Base-by-base conservation (phyloP, 2,329 filamentous ascomycete genomes). In the Fusarium sp. region DNA sequence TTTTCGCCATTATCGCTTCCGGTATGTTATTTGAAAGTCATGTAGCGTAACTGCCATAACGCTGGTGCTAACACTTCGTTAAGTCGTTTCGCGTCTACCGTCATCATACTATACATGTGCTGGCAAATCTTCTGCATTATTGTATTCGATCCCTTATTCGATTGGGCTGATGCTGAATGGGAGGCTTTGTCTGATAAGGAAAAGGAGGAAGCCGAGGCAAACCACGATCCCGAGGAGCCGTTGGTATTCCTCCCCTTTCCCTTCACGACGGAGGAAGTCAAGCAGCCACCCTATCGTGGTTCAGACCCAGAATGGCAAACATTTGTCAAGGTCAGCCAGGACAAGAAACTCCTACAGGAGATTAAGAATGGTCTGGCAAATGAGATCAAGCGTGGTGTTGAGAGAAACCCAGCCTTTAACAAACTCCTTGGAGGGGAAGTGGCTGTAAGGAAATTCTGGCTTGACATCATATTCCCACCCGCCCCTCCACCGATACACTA, bases 261-360 rank as follows among this genome's bases (percentile, higher is more conserved):
- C 6, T 88, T 88, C 45, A 88, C 87, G 4, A 87, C 83, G 1
- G 83, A 82, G 52, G 70, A 81, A 61, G 78, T 88, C 20, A 79
- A 82, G 18, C 82, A 84, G 30, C 75, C 78, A 30, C 85, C 85
- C 4, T 91, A 90, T 75, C 82, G 81, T 64, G 84, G 84, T 54
- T 81, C 80, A 27, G 88, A 91, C 70, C 89, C 89, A 5, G 90
- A 92, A 77, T 92, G 88, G 88, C 80, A 83, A 66, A 82, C 83
- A 51, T 92, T 90, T 68, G 74, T 89, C 18, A 85, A 84, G 58
- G 80, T 91, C n/a, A 87, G 84, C 65, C 84, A 84, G 67, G 84
- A 91, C 65, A 77, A 75, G 16, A 77, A 84, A 45, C 79, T 85
- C 12, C 79, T 86, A 25, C 74, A 83, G 20, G 76, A 80, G 24